Conservation (phyloP, 225 moss, liverwort and hornwort species). For the Asterella californica region DNA sequence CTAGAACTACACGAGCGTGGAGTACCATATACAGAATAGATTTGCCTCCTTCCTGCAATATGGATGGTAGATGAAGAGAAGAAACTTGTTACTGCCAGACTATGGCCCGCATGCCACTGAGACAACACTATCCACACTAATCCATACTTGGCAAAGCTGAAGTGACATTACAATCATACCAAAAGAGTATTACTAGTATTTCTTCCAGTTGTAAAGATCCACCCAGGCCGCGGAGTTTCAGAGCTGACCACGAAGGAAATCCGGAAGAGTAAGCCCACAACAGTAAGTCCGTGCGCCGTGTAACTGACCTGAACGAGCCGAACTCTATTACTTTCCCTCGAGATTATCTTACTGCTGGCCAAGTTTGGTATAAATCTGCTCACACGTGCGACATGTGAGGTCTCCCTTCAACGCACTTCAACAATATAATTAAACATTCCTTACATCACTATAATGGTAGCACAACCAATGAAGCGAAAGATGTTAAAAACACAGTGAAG, state of each 20-base stretch:
- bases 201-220: too few relatives aligned
- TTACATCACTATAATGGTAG: background rate
- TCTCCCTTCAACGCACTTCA: background rate
- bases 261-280: background rate
- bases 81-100: background rate
- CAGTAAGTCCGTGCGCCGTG: background rate
- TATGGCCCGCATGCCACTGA: too few relatives aligned
- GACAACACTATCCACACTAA: too few relatives aligned
- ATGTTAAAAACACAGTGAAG: too few relatives aligned
- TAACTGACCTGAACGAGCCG: slow-evolving; percentile 71
- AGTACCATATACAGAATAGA: slow-evolving; percentile 93
- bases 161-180: too few relatives aligned
- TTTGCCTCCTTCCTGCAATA: slow-evolving; percentile 87
- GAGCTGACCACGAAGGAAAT: background rate
- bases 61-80: background rate
- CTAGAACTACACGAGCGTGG: slow-evolving; percentile 82
- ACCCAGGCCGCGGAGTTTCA: background rate
- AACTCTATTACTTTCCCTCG: slow-evolving; percentile 66
- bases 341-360: slow-evolving; percentile 74
- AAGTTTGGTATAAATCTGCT: slow-evolving; percentile 86
- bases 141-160: too few relatives aligned
- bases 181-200: too few relatives aligned
- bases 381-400: slow-evolving; percentile 4
- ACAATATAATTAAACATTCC: background rate
- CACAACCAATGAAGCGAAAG: background rate